A percentile compares a stretch with the other conserved stretches of the same genome.
Evolutionary conservation across 805 yeast genomes (phyloP).

Genomic region (Starmera dryadoides): DNA sequence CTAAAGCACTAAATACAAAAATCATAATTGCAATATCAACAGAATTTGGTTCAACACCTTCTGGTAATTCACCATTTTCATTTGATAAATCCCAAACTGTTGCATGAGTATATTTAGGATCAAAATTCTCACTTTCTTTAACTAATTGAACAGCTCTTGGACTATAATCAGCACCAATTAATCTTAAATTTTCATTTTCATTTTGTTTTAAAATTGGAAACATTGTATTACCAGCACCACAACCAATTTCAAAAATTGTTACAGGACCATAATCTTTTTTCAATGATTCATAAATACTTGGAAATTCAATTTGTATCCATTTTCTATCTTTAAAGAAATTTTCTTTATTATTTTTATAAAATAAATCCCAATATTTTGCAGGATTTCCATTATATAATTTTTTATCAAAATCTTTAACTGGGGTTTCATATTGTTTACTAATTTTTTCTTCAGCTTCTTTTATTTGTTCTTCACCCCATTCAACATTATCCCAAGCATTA

Average conservation of each 20-base stretch:
- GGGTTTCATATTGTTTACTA: conserved; percentile 64
- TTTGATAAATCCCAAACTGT: conserved; percentile 95
- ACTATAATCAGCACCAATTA: conserved; percentile 87
- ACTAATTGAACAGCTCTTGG: conserved; percentile 87
- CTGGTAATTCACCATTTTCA: conserved; percentile 67
- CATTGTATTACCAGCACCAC: conserved; percentile 97
- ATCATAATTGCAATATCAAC: conserved; percentile 93
- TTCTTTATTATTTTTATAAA: conserved; percentile 83
- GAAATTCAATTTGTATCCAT: conserved; percentile 95
- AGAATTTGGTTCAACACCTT: conserved; percentile 70
- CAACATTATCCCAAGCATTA: conserved; percentile 95
- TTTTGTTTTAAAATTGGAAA: conserved; percentile 84
- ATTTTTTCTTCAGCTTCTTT: conserved; percentile 69
- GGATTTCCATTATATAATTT: conserved; percentile 75
- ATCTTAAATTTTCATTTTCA: conserved; percentile 64
- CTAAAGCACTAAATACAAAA: conserved; percentile 86
- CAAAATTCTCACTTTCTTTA: conserved; percentile 52
- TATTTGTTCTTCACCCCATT: conserved; percentile 91
- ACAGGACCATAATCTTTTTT: conserved; percentile 61
- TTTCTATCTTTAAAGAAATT: conserved; percentile 95
- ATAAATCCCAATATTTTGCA: conserved; percentile 91
- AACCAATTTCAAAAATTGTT: conserved; percentile 85
- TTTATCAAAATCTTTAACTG: conserved; percentile 87
- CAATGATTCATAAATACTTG: conserved; percentile 73
- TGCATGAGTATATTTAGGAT: conserved; percentile 60